phyloP scores from a whole-genome alignment of 1,284 basidiomycete genomes.

The Rhizoctonia solani region DNA sequence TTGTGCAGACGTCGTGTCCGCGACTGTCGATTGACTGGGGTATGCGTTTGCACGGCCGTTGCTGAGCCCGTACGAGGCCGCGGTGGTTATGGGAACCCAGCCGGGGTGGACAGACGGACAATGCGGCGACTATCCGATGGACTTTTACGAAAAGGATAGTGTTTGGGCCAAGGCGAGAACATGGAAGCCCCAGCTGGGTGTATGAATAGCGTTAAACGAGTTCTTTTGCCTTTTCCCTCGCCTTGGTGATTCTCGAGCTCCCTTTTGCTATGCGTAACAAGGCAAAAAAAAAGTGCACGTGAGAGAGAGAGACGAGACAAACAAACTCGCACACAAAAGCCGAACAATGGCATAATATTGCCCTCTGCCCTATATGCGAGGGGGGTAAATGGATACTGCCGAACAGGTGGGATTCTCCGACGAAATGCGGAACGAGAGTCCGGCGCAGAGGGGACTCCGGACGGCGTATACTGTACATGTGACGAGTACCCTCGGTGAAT shows the following conservation, averaged over 20 bases:
- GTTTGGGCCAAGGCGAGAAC: conserved; percentile 69
- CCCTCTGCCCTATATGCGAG: conserved; percentile 24
- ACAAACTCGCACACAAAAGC: conserved; percentile 1
- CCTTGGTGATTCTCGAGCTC: too few species aligned
- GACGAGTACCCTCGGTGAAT: neutral
- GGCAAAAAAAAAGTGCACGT: neutral
- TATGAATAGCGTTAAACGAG: neutral
- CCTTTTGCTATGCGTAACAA: conserved; percentile 17
- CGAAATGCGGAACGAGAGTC: neutral
- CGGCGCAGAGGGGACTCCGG: neutral
- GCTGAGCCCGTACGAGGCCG: conserved; percentile 92
- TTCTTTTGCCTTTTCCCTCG: neutral
- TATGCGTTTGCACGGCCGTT: conserved; percentile 91
- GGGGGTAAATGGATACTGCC: neutral
- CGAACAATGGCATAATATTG: neutral
- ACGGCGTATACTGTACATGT: neutral
- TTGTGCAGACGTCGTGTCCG: conserved; percentile 96
- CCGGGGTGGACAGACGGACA: conserved; percentile 63
- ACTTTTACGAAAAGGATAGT: conserved; percentile 86
- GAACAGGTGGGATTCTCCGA: conserved; percentile 6
- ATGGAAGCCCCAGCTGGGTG: conserved; percentile 31
- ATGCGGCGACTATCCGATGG: conserved; percentile 82
- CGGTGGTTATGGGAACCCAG: conserved; percentile 78
- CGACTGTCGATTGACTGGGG: conserved; percentile 97
- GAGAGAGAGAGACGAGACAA: neutral